Evolutionary conservation across 2,329 filamentous ascomycete species (phyloP), one percentile per base, ranked within the genome.

Genomic region (Trichophyton verrucosum): DNA sequence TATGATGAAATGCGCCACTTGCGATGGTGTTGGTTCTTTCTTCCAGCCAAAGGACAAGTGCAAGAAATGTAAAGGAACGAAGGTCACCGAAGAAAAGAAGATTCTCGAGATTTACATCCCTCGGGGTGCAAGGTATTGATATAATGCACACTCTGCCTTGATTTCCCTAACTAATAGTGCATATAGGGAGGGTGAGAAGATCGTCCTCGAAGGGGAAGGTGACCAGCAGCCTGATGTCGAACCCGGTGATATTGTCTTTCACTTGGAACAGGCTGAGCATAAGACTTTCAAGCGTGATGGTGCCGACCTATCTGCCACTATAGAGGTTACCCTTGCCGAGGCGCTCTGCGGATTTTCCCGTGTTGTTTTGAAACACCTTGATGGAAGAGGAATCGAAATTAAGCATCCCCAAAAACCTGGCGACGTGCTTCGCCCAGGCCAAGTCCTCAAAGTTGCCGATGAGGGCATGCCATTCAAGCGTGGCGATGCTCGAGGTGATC

Each of bases 41-140:
- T 95, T 86, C 78, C 92, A 92, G 74, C 90, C 96, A 71, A 97
- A 97, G 80, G 94, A 99, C 71, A 89, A 90, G 72, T 99, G 94
- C 81, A 96, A 95, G 81, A 96, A 94, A 80, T 99, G 94, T 84
- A 97, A 97, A 77, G 94, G 94, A 70, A 89, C 88, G 74, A 84
- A 89, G 64, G 91, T 89, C 13, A 84, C 85, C 51, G 87, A 91
- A 69, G 88, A 94, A 75, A 94, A 89, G 75, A 99, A 97, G 78
- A 88, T 92, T 2, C 80, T 99, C 63, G 94, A 99, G 76, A 86
- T 99, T 59, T 97, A 97, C 77, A 96, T 99, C 63, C 91, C 92
- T 8, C 85, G 88, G 59, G 92, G 92, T 55, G 87, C 88, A 44
- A 83, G 83, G 78, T 86, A 68, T 61, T 75, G 66, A 8, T 58